Evolutionary conservation across 2,329 filamentous ascomycete genomes (phyloP).

Genomic region (Penicillium expansum): DNA sequence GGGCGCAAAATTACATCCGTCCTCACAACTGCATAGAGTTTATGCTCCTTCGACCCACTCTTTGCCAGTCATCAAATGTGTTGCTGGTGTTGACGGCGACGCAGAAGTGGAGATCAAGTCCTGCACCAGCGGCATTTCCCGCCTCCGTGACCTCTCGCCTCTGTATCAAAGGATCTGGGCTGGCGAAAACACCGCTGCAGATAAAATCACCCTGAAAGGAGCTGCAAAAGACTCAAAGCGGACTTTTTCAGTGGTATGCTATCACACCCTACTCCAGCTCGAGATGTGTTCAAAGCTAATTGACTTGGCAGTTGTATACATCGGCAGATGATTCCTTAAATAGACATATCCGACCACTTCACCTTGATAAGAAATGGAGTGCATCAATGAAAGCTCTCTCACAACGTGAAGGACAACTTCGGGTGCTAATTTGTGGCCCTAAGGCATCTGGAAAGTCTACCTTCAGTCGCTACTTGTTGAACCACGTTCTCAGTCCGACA

Average conservation of each 20-base stretch:
- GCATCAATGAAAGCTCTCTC: conserved; percentile 45
- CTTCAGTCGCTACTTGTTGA: conserved; percentile 55
- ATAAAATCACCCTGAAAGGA: conserved; percentile 32
- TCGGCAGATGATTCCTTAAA: conserved; percentile 44
- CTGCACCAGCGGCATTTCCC: conserved; percentile 44
- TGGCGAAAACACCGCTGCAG: conserved; percentile 32
- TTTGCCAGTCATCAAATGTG: conserved; percentile 52
- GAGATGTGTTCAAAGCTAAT: conserved; percentile 15
- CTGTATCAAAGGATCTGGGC: conserved; percentile 56
- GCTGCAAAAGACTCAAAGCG: conserved; percentile 28
- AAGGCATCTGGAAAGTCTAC: conserved; percentile 61
- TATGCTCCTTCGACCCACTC: conserved; percentile 58
- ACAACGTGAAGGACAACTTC: conserved; percentile 38
- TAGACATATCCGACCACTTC: conserved; percentile 42
- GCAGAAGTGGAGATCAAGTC: conserved; percentile 52
- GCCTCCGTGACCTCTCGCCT: conserved; percentile 49
- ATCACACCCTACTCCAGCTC: neutral
- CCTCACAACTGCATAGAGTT: conserved; percentile 45
- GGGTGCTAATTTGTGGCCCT: conserved; percentile 53
- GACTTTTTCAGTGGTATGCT: conserved; percentile 44
- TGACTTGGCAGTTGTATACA: conserved; percentile 36
- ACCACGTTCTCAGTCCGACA: conserved; percentile 50
- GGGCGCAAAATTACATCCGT: conserved; percentile 56
- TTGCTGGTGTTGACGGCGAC: conserved; percentile 40
- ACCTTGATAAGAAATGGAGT: conserved; percentile 46